Percentiles rank a stretch among this genome's conserved stretches.
Evolutionary conservation across 257 asterid genomes (phyloP).

Genomic region (Penstemon davidsonii): DNA sequence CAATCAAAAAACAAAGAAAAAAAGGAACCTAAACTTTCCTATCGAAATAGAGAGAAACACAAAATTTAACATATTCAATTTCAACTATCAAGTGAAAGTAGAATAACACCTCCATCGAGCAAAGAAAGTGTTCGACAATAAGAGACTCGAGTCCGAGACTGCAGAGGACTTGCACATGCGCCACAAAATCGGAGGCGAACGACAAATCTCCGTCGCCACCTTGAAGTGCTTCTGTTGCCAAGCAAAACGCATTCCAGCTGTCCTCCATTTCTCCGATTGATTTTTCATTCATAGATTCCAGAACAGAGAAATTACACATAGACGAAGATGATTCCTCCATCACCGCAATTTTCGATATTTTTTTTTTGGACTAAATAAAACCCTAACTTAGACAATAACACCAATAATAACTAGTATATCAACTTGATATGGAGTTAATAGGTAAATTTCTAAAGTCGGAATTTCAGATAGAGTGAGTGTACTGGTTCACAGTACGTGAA

Average conservation of each 20-base stretch:
- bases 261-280: slow-evolving; percentile 51
- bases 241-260: slow-evolving; percentile 74
- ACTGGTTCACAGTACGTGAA: slow-evolving; percentile 15
- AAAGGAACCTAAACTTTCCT: background rate
- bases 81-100: slow-evolving; percentile 20
- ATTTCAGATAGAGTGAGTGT: background rate
- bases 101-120: slow-evolving; percentile 58
- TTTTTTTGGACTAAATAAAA: slow-evolving; percentile 3
- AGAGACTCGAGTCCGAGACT: slow-evolving; percentile 64
- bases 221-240: slow-evolving; percentile 48
- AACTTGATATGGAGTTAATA: background rate
- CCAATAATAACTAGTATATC: background rate
- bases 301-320: slow-evolving; percentile 48
- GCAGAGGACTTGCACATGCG: slow-evolving; percentile 51
- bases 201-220: slow-evolving; percentile 49
- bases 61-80: background rate
- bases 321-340: slow-evolving; percentile 41
- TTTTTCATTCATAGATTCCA: slow-evolving; percentile 54
- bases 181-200: slow-evolving; percentile 41
- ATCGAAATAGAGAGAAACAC: slow-evolving; percentile 2
- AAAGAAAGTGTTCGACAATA: slow-evolving; percentile 64
- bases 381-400: slow-evolving; percentile 16
- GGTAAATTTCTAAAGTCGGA: background rate
- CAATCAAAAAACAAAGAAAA: background rate
- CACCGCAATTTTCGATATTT: slow-evolving; percentile 43